Base-by-base conservation (phyloP, 805 yeast species). In the Kazachstania viticola region DNA sequence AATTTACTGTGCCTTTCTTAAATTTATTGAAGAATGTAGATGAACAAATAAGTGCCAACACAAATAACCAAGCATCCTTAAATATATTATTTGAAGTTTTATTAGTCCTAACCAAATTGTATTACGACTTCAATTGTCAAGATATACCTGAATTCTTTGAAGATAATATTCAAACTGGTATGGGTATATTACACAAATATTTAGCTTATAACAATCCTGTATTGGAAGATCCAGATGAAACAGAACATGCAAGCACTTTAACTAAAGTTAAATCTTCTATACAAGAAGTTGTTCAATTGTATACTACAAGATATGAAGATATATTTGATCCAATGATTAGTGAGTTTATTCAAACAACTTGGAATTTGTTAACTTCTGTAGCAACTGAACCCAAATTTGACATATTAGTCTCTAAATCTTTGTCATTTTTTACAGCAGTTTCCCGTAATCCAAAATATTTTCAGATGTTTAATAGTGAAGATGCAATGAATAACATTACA, bases 141-240 rank as follows among this genome's bases (percentile, higher is more conserved):
- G 99, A 91, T 58, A 79, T 91, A 33, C 98, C 99, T 1, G 98
- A 87, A 58, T 91, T 88, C 51, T 91, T 91, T 53, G 99, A 93
- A 60, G 97, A 91, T 58, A 71, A 91, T 53, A 60, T 91, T 56
- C 61, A 67, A 25, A 62, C 60, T 13, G 85, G 93, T 33, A 82
- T 93, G 91, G 65, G 65, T 4, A 70, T 87, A 18, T 64, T 87
- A 44, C 93, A 84, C 53, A 81, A 80, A 57, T 88, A 87, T 53
- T 64, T 91, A 36, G 60, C 67, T 25, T 83, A 75, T 49, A 50
- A 62, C 12, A 75, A 75, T 36, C 61, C 69, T 0, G 40, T 75
- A 31, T 55, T 80, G 4, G 73, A 65, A 14, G 73, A 73, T 31
- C 60, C 62, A 2, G 74, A 69, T 30, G 68, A 68, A 9, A 70